phyloP scores from a whole-genome alignment of 371 early-diverging fungal genomes.

The Mycotypha africana region DNA sequence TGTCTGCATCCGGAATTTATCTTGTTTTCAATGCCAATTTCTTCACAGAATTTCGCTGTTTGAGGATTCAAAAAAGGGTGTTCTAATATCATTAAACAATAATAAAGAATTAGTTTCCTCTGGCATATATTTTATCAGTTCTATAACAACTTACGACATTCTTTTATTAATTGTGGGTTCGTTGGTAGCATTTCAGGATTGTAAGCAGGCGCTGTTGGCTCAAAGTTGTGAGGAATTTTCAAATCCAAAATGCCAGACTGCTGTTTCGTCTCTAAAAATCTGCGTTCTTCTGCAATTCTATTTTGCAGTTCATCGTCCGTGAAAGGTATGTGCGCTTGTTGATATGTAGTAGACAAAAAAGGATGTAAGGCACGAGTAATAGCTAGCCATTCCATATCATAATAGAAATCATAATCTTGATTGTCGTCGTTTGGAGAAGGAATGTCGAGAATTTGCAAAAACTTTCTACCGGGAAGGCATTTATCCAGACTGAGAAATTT shows the following conservation, averaged over 20 bases:
- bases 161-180: constrained; percentile 15
- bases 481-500: constrained; percentile 68
- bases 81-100: constrained; percentile 20
- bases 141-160: constrained; percentile 31
- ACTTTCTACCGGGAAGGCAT: constrained; percentile 53
- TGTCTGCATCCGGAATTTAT: constrained; percentile 28
- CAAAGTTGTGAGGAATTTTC: constrained; percentile 63
- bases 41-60: constrained; percentile 54
- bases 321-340: constrained; percentile 45
- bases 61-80: constrained; percentile 61
- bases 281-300: constrained; percentile 20
- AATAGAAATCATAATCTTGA: constrained; percentile 36
- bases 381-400: constrained; percentile 86
- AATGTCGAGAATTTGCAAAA: constrained; percentile 59
- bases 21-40: constrained; percentile 54
- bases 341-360: constrained; percentile 33
- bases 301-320: constrained; percentile 29
- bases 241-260: constrained; percentile 38
- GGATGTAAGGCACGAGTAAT: constrained; percentile 61
- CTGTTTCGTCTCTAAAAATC: constrained; percentile 13
- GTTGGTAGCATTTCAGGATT: constrained; percentile 18
- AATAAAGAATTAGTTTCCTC: too few species aligned
- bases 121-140: too few species aligned
- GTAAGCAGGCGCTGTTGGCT: constrained; percentile 42
- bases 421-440: constrained; percentile 21